phyloP scores from a whole-genome alignment of 208 protist species.

The Willaertia magna region DNA sequence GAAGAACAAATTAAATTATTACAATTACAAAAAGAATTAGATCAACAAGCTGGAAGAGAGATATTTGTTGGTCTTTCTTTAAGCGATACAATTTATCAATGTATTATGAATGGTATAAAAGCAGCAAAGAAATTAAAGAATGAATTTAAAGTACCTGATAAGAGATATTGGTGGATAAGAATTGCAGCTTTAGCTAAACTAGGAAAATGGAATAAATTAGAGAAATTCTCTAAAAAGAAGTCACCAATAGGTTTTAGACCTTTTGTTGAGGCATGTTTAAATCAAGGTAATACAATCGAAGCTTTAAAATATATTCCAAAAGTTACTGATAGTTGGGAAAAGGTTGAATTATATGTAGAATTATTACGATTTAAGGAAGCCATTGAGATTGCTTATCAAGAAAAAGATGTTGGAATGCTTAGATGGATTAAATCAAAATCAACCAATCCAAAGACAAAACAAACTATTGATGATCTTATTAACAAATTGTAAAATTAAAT shows the following conservation, averaged over 20 bases:
- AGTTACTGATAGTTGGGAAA: neutral
- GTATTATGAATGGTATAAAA: neutral
- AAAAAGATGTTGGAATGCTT: neutral
- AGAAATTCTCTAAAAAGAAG: constrained; percentile 17
- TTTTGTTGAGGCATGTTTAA: constrained; percentile 1
- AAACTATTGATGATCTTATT: neutral
- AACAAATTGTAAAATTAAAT: neutral
- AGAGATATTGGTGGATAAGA: constrained; percentile 18
- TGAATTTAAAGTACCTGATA: constrained; percentile 13
- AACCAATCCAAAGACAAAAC: neutral
- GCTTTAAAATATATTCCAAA: neutral
- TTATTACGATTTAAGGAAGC: neutral
- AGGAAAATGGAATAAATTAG: constrained; percentile 9
- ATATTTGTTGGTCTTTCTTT: neutral
- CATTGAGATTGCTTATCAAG: neutral
- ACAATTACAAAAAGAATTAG: constrained; percentile 8
- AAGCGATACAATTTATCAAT: constrained; percentile 12
- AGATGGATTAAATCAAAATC: neutral
- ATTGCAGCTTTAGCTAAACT: constrained; percentile 1
- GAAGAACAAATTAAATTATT: constrained; percentile 16
- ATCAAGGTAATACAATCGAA: neutral
- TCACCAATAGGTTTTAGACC: constrained; percentile 12
- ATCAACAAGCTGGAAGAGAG: neutral
- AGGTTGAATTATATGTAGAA: constrained; percentile 8
- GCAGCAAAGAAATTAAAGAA: neutral